Base-by-base conservation (phyloP, 2,329 filamentous ascomycete species). In the Talaromyces sp. region DNA sequence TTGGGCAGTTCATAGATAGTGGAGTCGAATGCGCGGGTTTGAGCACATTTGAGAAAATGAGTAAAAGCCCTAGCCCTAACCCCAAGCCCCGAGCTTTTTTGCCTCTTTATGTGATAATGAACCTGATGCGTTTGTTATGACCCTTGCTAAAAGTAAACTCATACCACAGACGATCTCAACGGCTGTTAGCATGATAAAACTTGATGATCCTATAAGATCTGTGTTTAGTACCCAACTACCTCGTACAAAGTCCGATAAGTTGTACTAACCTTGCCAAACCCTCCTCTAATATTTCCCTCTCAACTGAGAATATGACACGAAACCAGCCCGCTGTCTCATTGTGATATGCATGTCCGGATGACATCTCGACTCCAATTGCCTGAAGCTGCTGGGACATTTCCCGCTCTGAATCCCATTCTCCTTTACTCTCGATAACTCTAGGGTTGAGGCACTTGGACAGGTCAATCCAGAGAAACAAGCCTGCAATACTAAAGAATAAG, bases 321-420 rank as follows among this genome's bases (percentile, higher is more conserved):
- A 86, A 87, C 80, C 81, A 85, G 0, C 85, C 85, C 0, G 80
- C 74, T 61, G 78, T 72, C 16, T 79, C 78, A 0, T 78, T 76
- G 54, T 76, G 73, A 67, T 81, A 80, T 65, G 82, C 79, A 43
- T 22, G 22, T 0, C 81, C 78, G 0, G 81, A 78, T 47, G 84
- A 82, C 35, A 87, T 65, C 65, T 82, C 84, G 2, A 87, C 78
- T 2, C 83, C 84, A 0, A 75, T 74, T 24, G 78, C 72, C n/a
- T 78, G 68, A 43, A 87, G 67, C 52, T 68, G 78, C 66, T 80
- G 74, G 0, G 80, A 79, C 13, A 87, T 70, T 14, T 72, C 75
- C 66, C 81, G 81, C 67, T 85, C 82, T 1, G 75, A 70, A 58
- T 79, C 76, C 60, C 60, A 62, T 33, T 43, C 60, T 2, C 37